Conservation (phyloP, 78 protist genomes). For the Speleostelium caveatum region DNA sequence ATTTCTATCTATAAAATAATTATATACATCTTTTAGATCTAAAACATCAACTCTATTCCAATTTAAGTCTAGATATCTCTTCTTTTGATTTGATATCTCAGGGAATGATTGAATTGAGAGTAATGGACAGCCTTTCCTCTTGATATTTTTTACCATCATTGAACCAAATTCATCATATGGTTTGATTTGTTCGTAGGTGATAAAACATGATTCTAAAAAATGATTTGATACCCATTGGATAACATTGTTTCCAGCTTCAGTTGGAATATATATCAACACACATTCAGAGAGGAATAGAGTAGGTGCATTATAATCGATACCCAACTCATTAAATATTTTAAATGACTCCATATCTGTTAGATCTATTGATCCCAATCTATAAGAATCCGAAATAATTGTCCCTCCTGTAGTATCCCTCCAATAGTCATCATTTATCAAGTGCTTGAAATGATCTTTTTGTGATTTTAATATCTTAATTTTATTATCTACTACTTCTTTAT, state of each 20-base stretch:
- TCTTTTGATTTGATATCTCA: slow-evolving; percentile 54
- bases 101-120: slow-evolving; percentile 62
- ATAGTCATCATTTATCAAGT: slow-evolving; percentile 10
- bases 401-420: background rate
- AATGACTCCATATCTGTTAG: slow-evolving; percentile 19
- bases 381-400: background rate
- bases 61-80: slow-evolving; percentile 36
- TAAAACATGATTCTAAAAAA: slow-evolving; percentile 44
- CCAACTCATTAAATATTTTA: slow-evolving; percentile 3
- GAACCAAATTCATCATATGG: slow-evolving; percentile 80
- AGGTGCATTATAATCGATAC: slow-evolving; percentile 43
- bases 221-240: slow-evolving; percentile 50
- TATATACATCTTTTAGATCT: slow-evolving; percentile 68
- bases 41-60: slow-evolving; percentile 68
- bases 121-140: slow-evolving; percentile 80
- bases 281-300: slow-evolving; percentile 76
- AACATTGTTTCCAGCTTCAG: slow-evolving; percentile 39
- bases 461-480: slow-evolving; percentile 49
- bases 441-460: background rate
- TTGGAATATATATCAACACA: slow-evolving; percentile 61
- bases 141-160: slow-evolving; percentile 82
- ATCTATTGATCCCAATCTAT: slow-evolving; percentile 41
- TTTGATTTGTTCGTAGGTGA: slow-evolving; percentile 82
- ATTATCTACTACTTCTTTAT: slow-evolving; percentile 48
- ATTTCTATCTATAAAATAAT: slow-evolving; percentile 52